Evolutionary conservation across 2,329 filamentous ascomycete species (phyloP).

Genomic region (Xylaria sp.): DNA sequence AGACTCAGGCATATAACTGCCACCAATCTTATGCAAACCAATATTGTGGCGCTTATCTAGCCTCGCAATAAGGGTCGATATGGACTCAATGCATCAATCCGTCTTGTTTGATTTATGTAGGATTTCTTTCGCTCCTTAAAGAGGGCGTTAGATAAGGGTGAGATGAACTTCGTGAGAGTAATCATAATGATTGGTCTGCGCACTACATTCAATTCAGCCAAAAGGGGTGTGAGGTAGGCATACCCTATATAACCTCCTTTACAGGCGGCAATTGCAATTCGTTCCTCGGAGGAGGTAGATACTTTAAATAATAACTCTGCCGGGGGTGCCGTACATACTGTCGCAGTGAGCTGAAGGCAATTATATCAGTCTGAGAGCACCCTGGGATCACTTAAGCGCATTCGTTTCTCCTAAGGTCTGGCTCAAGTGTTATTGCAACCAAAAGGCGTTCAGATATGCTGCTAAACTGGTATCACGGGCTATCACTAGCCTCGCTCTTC

Average conservation of each 20-base stretch:
- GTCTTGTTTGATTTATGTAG: not conserved
- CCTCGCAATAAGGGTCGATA: not conserved
- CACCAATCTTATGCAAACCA: not conserved
- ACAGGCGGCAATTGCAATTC: constrained; percentile 2
- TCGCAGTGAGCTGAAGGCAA: not conserved
- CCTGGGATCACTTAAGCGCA: not conserved
- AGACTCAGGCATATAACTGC: too few species aligned
- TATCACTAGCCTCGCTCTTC: constrained; percentile 4
- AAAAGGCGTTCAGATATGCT: constrained; percentile 10
- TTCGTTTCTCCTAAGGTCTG: not conserved
- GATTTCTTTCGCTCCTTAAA: not conserved
- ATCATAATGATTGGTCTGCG: constrained; percentile 17
- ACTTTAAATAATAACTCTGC: not conserved
- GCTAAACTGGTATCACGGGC: constrained; percentile 24
- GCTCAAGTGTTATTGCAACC: not conserved
- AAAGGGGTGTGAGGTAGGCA: not conserved
- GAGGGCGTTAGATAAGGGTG: not conserved
- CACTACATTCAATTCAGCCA: constrained; percentile 24
- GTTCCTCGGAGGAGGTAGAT: not conserved
- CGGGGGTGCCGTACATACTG: not conserved
- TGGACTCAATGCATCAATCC: not conserved
- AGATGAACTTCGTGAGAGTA: constrained; percentile 21
- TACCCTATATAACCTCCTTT: not conserved
- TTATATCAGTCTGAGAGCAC: not conserved
- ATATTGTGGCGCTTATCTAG: not conserved